Conservation (phyloP, 768 basidiomycete species). For the Amanita brunnescens region DNA sequence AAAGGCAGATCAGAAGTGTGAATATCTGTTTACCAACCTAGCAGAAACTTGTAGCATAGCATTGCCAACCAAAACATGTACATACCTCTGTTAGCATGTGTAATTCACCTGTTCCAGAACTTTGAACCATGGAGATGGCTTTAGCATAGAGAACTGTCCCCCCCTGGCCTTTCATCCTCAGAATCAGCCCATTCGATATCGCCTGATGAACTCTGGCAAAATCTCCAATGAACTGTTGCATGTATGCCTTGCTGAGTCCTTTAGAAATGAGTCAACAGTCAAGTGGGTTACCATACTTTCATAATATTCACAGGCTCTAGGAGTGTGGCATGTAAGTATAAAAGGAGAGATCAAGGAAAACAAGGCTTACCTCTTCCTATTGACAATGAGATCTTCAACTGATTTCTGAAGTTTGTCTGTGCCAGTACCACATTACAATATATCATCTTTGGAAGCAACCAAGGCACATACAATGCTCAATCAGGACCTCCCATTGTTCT, state of each 20-base stretch:
- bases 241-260: not conserved
- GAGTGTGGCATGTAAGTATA: too few species aligned
- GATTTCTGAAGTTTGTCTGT: not conserved
- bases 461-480: not conserved
- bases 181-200: not conserved
- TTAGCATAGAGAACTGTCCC: slow-evolving; percentile 7
- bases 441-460: not conserved
- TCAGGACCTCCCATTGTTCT: not conserved
- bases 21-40: slow-evolving; percentile 11
- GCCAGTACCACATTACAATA: not conserved
- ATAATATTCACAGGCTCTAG: not conserved
- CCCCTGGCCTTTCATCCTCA: too few species aligned
- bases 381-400: not conserved
- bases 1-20: slow-evolving; percentile 14
- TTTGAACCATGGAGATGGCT: slow-evolving; percentile 12
- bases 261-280: not conserved
- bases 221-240: not conserved
- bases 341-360: too few species aligned
- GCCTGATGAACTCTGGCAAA: not conserved
- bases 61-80: not conserved
- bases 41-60: not conserved
- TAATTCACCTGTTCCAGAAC: slow-evolving; percentile 15
- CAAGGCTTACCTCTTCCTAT: too few species aligned
- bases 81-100: slow-evolving; percentile 12
- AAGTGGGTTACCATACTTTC: not conserved